Evolutionary conservation across 2,329 filamentous ascomycete species (phyloP), one percentile per base, ranked within the genome.

Genomic region (Pseudogymnoascus sp.): DNA sequence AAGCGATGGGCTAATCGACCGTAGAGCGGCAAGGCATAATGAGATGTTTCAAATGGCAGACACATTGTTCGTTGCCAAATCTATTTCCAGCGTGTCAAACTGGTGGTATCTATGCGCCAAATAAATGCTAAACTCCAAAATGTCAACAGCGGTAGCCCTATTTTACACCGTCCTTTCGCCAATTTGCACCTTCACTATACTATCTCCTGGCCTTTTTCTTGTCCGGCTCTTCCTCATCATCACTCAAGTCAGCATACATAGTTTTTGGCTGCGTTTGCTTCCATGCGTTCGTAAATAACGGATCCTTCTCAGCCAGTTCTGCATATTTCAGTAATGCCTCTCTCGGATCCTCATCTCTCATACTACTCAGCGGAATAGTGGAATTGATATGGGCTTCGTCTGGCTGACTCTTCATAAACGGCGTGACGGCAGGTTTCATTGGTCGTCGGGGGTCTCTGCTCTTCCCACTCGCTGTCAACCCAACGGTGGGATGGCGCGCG

Each of bases 301-400:
- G 92, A 71, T 97, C 92, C 71, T 90, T 92, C 74, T 95, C 85
- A 10, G 92, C 91, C 70, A 95, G 86, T 60, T 95, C 90, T 35
- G 91, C 92, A 77, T 97, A 99, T 76, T 95, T 96, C 62, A 99
- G 76, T 69, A 99, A 76, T 48, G 94, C 94, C 74, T 96, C 94
- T 64, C 94, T 80, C 0, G 94, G 94, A 75, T 99, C 94, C 72
- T 99, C 94, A 73, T 99, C 92, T 55, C 95, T 80, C 90, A 99
- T 95, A 63, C 84, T 86, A 63, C 90, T 92, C 10, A 97, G 80
- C 26, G 92, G 90, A 59, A 97, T 95, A 65, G 89, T 89, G 70
- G 92, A 84, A 67, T 86, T 86, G 63, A 99, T 90, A 71, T 95
- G 90, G 68, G 88, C 87, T 72, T 92, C 89, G 71, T 97, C 92